Conservation (phyloP, 345 rosid genomes). For the Ceriops decandra region DNA sequence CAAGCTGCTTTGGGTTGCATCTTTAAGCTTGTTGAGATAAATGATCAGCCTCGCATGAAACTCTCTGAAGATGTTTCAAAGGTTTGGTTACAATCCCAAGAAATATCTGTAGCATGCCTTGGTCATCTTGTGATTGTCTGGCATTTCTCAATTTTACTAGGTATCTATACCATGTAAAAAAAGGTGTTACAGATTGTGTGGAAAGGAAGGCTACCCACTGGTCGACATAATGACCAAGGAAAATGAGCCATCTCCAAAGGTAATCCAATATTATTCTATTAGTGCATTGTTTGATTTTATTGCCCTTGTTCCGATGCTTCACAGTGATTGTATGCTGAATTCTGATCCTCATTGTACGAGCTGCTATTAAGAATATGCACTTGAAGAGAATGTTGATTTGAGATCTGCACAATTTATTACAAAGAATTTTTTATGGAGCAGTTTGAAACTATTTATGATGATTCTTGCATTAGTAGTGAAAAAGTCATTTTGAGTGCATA, state of each 20-base stretch:
- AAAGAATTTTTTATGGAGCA: neutral
- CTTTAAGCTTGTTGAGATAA: slow-evolving; percentile 96
- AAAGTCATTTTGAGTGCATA: no score
- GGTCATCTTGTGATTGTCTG: neutral
- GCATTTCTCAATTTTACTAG: slow-evolving; percentile 26
- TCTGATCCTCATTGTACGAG: no score
- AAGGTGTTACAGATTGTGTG: slow-evolving; percentile 65
- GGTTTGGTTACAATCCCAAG: slow-evolving; percentile 37
- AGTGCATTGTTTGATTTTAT: no score
- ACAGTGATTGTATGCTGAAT: no score
- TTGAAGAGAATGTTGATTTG: no score
- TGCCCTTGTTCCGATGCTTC: no score
- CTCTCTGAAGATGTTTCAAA: slow-evolving; percentile 98
- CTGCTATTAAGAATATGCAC: no score
- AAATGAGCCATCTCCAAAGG: slow-evolving; percentile 86
- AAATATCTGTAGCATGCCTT: neutral
- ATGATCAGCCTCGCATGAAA: slow-evolving; percentile 87
- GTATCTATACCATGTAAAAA: slow-evolving; percentile 96
- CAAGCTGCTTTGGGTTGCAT: slow-evolving; percentile 97
- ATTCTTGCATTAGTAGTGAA: no score
- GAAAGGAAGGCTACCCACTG: slow-evolving; percentile 88
- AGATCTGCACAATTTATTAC: no score
- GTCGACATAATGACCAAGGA: slow-evolving; percentile 94
- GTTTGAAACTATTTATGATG: no score
- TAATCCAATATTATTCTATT: slow-evolving; percentile 16